Base-by-base conservation (phyloP, 352 stramenopile genomes). In the Pythium insidiosum region DNA sequence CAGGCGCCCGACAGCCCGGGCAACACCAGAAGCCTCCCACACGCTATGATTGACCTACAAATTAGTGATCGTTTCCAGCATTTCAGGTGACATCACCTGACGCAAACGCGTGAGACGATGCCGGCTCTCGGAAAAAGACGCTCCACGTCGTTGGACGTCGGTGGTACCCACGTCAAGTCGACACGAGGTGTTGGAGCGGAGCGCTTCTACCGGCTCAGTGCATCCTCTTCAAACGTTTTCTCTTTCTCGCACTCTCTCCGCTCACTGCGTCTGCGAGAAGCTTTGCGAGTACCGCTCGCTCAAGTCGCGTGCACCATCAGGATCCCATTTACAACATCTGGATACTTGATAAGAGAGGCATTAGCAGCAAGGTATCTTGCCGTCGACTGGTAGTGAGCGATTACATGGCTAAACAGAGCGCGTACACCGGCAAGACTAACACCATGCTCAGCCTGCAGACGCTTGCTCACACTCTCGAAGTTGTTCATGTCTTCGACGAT, bases 391-490 rank as follows among this genome's bases (percentile, higher is more conserved):
- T 48, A 48, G 16, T 47, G 25, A 19, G 31, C 15, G 13, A 48
- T 28, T 3, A 55, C 39, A 18, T 16, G 15, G 25, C 33, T 22
- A 22, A 45, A 45, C 21, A 45, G 6, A 4, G 37, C 10, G n/a
- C 49, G 35, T 0, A 38, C 36, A 18, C 46, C 49, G 1, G 20
- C 21, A 36, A 57, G 30, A 1, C 16, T 40, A 11, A 51, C 7
- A 6, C 7, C 38, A 9, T 25, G 21, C 21, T 28, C 40, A 25
- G 13, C 11, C 38, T 53, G 39, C 1, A 58, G 16, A 6, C 31
- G 44, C 26, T 52, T 54, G 48, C 18, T 58, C 2, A 63, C 25
- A 18, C 43, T 55, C 18, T 63, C 54, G 6, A 63, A 15, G 15
- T 58, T 51, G 16, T 53, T 53, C 1, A 63, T 37, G 21, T 50